Conservation (phyloP, 1,284 basidiomycete species). For the Moesziomyces globuligerus region DNA sequence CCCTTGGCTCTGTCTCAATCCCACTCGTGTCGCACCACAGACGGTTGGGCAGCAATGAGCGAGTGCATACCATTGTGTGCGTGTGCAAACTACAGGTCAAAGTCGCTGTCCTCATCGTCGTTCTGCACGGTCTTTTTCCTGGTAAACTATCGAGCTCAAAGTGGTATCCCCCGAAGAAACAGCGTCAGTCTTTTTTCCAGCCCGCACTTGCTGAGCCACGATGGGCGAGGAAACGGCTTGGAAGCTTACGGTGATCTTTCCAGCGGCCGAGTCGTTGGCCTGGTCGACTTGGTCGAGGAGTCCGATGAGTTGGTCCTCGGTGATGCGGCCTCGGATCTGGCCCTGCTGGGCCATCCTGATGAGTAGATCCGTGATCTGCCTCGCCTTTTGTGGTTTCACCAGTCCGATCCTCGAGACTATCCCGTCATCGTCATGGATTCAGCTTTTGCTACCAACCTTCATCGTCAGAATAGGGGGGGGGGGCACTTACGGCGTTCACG, state of each 20-base stretch:
- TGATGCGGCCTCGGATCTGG: conserved; percentile 85
- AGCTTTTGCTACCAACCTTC: background rate
- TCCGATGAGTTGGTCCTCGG: conserved; percentile 87
- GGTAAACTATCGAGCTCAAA: conserved; percentile 25
- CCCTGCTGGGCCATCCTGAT: conserved; percentile 90
- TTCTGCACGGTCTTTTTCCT: conserved; percentile 48
- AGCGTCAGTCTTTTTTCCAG: conserved; percentile 1
- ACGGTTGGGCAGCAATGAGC: no score
- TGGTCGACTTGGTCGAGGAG: conserved; percentile 85
- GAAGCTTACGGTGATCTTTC: conserved; percentile 64
- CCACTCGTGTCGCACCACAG: no score
- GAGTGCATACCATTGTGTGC: no score
- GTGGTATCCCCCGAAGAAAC: no score
- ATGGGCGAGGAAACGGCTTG: no score
- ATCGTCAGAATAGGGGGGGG: background rate
- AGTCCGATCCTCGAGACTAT: conserved; percentile 89
- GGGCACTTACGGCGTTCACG: conserved; percentile 83
- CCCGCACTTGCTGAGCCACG: no score
- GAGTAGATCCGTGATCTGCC: conserved; percentile 85
- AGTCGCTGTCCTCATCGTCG: conserved; percentile 58
- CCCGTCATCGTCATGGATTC: background rate
- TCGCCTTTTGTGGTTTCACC: conserved; percentile 86
- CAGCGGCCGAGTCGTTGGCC: conserved; percentile 35
- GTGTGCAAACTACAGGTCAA: conserved; percentile 55
- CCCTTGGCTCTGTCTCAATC: no score